Conservation (phyloP, 2,329 filamentous ascomycete genomes). For the Botrytis tulipae region DNA sequence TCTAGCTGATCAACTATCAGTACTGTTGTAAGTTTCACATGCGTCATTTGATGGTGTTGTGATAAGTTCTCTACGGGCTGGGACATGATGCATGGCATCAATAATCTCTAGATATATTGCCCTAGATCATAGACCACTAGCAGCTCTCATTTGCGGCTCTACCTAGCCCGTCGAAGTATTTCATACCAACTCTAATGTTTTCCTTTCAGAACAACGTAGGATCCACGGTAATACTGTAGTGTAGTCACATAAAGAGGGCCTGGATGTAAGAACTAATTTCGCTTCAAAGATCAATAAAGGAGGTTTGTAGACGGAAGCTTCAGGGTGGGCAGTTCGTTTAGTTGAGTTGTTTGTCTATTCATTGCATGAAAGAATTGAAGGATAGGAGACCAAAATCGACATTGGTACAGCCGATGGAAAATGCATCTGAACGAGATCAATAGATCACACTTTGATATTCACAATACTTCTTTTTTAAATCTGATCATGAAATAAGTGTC, state of each 20-base stretch:
- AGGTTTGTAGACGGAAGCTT: not conserved
- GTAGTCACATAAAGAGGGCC: not conserved
- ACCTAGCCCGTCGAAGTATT: not conserved
- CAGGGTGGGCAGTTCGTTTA: not conserved
- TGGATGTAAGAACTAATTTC: not conserved
- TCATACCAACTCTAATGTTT: not conserved
- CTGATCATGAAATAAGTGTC: not conserved
- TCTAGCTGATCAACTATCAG: not conserved
- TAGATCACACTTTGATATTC: not conserved
- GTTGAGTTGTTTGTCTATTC: not conserved
- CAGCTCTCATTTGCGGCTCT: not conserved
- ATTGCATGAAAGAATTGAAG: not conserved
- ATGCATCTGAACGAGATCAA: not conserved
- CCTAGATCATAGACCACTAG: not conserved
- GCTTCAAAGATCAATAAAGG: not conserved
- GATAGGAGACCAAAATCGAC: not conserved
- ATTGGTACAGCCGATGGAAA: not conserved
- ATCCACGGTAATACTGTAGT: not conserved
- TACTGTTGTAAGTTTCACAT: not conserved
- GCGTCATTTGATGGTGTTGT: not conserved
- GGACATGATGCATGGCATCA: not conserved
- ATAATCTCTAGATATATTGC: not conserved
- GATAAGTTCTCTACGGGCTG: accelerated
- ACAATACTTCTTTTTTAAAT: not conserved
- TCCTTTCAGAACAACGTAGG: not conserved